phyloP scores from a whole-genome alignment of 2,329 filamentous ascomycete species.

The Xylariales sp. region DNA sequence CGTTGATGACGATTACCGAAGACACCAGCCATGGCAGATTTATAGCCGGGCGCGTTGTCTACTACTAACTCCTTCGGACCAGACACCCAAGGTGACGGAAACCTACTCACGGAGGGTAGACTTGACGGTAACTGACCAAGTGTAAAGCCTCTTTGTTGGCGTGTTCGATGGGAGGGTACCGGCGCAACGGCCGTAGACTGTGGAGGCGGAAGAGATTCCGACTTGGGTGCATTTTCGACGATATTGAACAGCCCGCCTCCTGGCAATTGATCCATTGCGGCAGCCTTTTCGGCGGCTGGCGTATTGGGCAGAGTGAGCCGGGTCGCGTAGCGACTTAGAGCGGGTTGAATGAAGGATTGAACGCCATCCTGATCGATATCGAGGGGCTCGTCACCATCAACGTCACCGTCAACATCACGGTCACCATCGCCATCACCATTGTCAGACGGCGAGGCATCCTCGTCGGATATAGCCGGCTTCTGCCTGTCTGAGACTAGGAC shows the following conservation, averaged over 20 bases:
- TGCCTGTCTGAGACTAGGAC: slow-evolving; percentile 36
- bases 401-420: too few relatives aligned
- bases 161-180: slow-evolving; percentile 31
- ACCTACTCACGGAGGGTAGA: slow-evolving; percentile 36
- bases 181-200: slow-evolving; percentile 11
- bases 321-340: slow-evolving; percentile 67
- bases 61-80: slow-evolving; percentile 55
- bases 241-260: slow-evolving; percentile 54
- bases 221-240: slow-evolving; percentile 47
- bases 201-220: slow-evolving; percentile 28
- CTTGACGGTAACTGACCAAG: slow-evolving; percentile 44
- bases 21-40: slow-evolving; percentile 57
- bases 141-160: slow-evolving; percentile 47
- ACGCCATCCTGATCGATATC: slow-evolving; percentile 66
- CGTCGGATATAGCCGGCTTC: slow-evolving; percentile 38
- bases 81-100: slow-evolving; percentile 56
- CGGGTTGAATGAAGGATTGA: slow-evolving; percentile 69
- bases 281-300: slow-evolving; percentile 68
- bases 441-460: slow-evolving; percentile 43
- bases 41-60: slow-evolving; percentile 48
- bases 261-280: slow-evolving; percentile 61
- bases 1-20: slow-evolving; percentile 62
- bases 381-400: slow-evolving; percentile 37
- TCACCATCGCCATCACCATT: slow-evolving; percentile 46
- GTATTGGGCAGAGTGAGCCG: slow-evolving; percentile 66